These are phyloP conservation scores for Austroboletus novae-zelandiae DNA, from an alignment of 1,284 basidiomycete species.

Conservation along the genomic window DNA sequence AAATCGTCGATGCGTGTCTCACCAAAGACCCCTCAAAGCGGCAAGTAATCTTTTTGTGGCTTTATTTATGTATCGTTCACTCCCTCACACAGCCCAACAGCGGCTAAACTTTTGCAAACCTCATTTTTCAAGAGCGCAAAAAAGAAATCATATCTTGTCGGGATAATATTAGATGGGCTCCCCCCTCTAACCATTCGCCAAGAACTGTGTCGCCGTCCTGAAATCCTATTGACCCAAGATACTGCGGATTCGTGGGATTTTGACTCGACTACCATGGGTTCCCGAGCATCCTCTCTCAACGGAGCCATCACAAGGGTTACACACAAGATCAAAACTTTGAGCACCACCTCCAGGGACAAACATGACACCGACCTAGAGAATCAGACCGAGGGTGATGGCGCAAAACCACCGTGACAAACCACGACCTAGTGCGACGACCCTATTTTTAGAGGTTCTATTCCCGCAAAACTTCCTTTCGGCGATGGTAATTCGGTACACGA, in stretches of 20 bases:
- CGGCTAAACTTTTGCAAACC: slow-evolving; percentile 74
- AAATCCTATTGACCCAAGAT: slow-evolving; percentile 16
- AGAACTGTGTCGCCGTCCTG: slow-evolving; percentile 41
- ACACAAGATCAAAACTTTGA: slow-evolving; percentile 5
- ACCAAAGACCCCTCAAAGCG: slow-evolving; percentile 78
- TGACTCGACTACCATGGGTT: slow-evolving; percentile 11
- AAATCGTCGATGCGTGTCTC: slow-evolving; percentile 79
- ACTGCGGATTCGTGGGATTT: slow-evolving; percentile 36
- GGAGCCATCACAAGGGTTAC: slow-evolving; percentile 1
- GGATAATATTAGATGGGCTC: slow-evolving; percentile 65
- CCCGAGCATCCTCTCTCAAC: slow-evolving; percentile 8
- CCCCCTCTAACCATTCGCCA: slow-evolving; percentile 71
- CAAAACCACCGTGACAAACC: background rate
- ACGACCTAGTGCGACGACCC: background rate
- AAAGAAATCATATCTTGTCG: slow-evolving; percentile 72
- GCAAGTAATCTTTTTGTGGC: slow-evolving; percentile 35
- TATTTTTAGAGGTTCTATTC: background rate
- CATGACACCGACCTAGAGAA: slow-evolving; percentile 1
- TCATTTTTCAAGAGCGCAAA: slow-evolving; percentile 79
- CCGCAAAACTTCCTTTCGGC: background rate
- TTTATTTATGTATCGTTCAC: slow-evolving; percentile 2
- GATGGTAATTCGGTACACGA: background rate
- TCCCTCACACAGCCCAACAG: slow-evolving; percentile 57
- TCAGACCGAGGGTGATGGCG: background rate
- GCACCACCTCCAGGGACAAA: slow-evolving; percentile 3